Base-by-base conservation (phyloP, 2,329 filamentous ascomycete species). In the Pestalotiopsis sp. region DNA sequence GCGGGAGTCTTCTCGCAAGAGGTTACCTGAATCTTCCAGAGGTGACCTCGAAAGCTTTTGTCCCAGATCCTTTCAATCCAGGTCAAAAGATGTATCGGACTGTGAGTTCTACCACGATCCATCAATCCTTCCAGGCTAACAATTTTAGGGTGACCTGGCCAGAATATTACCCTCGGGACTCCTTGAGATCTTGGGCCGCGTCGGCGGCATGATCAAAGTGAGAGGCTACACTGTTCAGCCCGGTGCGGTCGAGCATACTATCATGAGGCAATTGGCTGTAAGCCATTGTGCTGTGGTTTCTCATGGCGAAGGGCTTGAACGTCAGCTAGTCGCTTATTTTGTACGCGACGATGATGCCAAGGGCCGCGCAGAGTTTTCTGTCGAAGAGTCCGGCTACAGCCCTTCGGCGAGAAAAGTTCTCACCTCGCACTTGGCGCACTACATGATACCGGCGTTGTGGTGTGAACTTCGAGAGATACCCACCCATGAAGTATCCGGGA, bases 401-500 rank as follows among this genome's bases (percentile, higher is more conserved):
- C 89, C 92, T 1, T 85, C 85, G 5, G 89, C 91, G 3, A 86
- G 92, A 60, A 87, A 89, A 66, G 85, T 86, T 17, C 83, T 95
- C 2, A 85, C 89, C 1, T 81, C 86, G 17, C 88, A 89, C 70
- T 84, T 95, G 38, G 92, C 92, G 1, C 91, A 93, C 70, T 95
- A 95, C 78, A 94, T 95, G 92, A 91, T 95, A 66, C 92, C 92
- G 0, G 85, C 91, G 0, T 78, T 94, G 3, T 95, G 92, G 92
- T 89, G 94, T 48, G 87, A 91, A 73, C 79, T 94, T 39, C 86
- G 91, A 2, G 85, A 86, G 69, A 79, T 95, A 4, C 92, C 92
- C 0, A 94, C 92, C 0, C 90, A 94, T 72, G 89, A 88, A 63
- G 92, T 95, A 1, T 94, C 92, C 14, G 92, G 92, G 22, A 95